Conservation (phyloP, 192 early-diverging fungal genomes). For the Haplosporangium gracile region DNA sequence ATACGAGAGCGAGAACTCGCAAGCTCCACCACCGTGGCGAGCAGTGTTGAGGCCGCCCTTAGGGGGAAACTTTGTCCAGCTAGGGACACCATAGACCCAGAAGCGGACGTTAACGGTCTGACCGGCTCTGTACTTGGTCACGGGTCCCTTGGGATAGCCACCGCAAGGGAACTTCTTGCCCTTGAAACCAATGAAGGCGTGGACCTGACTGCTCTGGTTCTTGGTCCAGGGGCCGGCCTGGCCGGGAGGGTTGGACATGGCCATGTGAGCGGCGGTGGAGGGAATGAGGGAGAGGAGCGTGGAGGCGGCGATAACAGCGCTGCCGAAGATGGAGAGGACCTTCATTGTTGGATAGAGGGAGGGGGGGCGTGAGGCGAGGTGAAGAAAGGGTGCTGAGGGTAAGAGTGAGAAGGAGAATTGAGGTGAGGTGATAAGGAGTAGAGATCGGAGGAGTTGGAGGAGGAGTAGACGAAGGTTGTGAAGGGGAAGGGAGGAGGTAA, state of each 20-base stretch:
- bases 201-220: constrained; percentile 22
- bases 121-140: constrained; percentile 63
- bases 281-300: constrained; percentile 31
- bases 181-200: constrained; percentile 46
- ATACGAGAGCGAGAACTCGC: constrained; percentile 76
- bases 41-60: constrained; percentile 51
- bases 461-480: neutral
- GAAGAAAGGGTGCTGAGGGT: neutral
- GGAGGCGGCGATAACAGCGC: constrained; percentile 21
- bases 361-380: neutral
- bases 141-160: constrained; percentile 52
- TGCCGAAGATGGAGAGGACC: constrained; percentile 16
- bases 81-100: constrained; percentile 42
- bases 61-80: constrained; percentile 40
- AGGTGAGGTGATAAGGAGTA: neutral
- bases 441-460: neutral
- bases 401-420: neutral
- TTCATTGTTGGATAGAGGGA: constrained; percentile 33
- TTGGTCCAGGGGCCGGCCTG: constrained; percentile 53
- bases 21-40: constrained; percentile 75
- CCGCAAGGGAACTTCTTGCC: constrained; percentile 58
- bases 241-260: constrained; percentile 52
- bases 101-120: constrained; percentile 62
- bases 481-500: neutral
- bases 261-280: constrained; percentile 44